phyloP scores from a whole-genome alignment of 2,329 filamentous ascomycete species.

The Xylaria sp. region DNA sequence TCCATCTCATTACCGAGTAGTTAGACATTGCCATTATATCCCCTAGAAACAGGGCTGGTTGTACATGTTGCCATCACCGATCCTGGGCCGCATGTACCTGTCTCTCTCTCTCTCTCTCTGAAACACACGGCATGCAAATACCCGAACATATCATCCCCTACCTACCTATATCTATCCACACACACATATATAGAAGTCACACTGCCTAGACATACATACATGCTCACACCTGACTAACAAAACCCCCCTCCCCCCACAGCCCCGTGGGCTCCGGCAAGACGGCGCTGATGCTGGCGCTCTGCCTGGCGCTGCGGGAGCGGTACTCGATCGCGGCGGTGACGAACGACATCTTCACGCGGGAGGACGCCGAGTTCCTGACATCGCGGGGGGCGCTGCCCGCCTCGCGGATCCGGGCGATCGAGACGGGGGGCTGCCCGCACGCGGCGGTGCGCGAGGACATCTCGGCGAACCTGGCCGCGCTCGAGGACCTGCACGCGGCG shows the following conservation, averaged over 20 bases:
- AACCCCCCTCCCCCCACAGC: conserved; percentile 48
- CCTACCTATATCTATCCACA: neutral
- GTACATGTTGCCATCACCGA: no score
- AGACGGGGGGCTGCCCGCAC: conserved; percentile 96
- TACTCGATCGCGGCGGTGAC: conserved; percentile 94
- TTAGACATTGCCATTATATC: neutral
- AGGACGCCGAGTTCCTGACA: conserved; percentile 97
- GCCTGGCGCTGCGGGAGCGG: conserved; percentile 75
- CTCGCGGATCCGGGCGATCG: conserved; percentile 87
- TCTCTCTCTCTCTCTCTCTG: neutral
- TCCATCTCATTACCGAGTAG: no score
- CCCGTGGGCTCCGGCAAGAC: conserved; percentile 98
- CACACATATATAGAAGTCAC: neutral
- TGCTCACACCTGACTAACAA: conserved; percentile 18
- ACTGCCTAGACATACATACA: conserved; percentile 3
- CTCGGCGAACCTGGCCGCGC: conserved; percentile 85
- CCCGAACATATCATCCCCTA: neutral
- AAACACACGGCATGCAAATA: neutral
- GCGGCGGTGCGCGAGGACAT: conserved; percentile 98
- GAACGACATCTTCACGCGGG: conserved; percentile 98
- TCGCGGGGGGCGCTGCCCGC: conserved; percentile 81
- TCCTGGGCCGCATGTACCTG: neutral
- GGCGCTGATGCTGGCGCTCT: conserved; percentile 92
- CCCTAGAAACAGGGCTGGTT: neutral
- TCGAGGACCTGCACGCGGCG: conserved; percentile 82